Evolutionary conservation across 106 monocot genomes (phyloP), one percentile per base, ranked within the genome.

Genomic region (Allium cepa): DNA sequence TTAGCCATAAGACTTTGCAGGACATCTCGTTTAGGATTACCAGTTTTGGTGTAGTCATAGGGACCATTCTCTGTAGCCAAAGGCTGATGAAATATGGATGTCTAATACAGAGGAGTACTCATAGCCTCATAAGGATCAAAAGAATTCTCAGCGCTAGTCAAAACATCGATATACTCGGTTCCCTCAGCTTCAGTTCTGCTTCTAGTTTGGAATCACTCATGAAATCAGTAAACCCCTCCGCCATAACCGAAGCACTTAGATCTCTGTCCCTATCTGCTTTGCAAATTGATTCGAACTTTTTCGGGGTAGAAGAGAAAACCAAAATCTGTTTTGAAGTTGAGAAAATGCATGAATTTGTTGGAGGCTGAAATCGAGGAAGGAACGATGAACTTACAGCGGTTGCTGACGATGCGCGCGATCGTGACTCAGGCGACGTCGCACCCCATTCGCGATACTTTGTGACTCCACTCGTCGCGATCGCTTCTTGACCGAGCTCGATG

Each of bases 31-130:
- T 93, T 99, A 61, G 93, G 99, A 69, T 99, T 99, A 64, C 99
- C 99, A 75, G 87, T 93, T 87, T 93, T 93, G 11, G 99, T 99
- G 67, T 99, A 99, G 70, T 99, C 99, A 77, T 99, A 99, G 49
- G 75, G 79, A 66, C 93, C 99, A 74, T 81, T 81, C 27, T 90
- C 81, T 69, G 93, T 99, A 45, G 93, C 90, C 28, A 93, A 99
- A 72, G 89, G 92, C 97, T 99, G 92, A 72, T 79, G 82, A 67
- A 99, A 99, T 52, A 93, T 99, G 75, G 99, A 82, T 11, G 99
- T 93, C 64, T 99, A 93, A 79, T 99, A 99, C 51, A 99, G 62
- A 1, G 99, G 99, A 18, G 89, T 93, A 66, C 99, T 93, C 49
- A 93, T 53, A 67, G 99, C 92, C 59, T 73, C 87, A 64, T 90